A percentile compares a stretch with the other conserved stretches of the same genome.
Conservation (phyloP, 2,329 filamentous ascomycete genomes). For the Incumbomyces lentus region DNA sequence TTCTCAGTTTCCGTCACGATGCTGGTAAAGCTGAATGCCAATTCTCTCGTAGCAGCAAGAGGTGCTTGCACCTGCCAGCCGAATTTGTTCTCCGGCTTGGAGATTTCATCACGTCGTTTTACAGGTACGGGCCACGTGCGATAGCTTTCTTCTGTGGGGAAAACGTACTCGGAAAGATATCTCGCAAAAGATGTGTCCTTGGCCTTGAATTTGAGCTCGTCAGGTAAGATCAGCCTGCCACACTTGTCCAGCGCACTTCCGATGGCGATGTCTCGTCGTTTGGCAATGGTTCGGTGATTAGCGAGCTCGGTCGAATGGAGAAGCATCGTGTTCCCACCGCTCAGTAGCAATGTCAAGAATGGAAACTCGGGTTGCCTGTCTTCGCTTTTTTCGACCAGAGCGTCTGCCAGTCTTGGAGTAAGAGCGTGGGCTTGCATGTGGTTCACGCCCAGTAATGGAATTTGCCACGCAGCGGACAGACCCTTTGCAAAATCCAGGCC, state of each 20-base stretch:
- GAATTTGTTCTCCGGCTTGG: slow-evolving; percentile 37
- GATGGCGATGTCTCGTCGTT: slow-evolving; percentile 70
- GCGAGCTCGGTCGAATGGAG: slow-evolving; percentile 60
- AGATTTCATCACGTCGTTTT: slow-evolving; percentile 50
- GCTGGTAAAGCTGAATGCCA: slow-evolving; percentile 67
- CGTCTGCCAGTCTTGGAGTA: slow-evolving; percentile 66
- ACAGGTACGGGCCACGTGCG: slow-evolving; percentile 41
- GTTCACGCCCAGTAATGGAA: slow-evolving; percentile 76
- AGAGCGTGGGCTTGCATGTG: slow-evolving; percentile 97
- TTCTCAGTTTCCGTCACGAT: slow-evolving; percentile 56
- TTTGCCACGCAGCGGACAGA: slow-evolving; percentile 68
- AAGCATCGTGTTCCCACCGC: slow-evolving; percentile 83
- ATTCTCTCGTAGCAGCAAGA: slow-evolving; percentile 46
- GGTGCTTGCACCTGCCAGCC: slow-evolving; percentile 63
- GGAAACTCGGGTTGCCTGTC: slow-evolving; percentile 53
- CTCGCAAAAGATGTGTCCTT: slow-evolving; percentile 69
- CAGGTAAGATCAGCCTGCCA: slow-evolving; percentile 64
- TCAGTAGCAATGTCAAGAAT: slow-evolving; percentile 79
- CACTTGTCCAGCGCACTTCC: slow-evolving; percentile 85
- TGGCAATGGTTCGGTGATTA: slow-evolving; percentile 62
- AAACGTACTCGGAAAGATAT: slow-evolving; percentile 69
- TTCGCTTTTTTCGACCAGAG: slow-evolving; percentile 33
- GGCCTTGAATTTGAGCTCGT: slow-evolving; percentile 39
- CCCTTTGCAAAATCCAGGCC: slow-evolving; percentile 82
- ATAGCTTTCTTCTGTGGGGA: slow-evolving; percentile 40